These are phyloP conservation scores for Acanthamoeba healyi DNA, from an alignment of 208 protist species.

Conservation along the genomic window DNA sequence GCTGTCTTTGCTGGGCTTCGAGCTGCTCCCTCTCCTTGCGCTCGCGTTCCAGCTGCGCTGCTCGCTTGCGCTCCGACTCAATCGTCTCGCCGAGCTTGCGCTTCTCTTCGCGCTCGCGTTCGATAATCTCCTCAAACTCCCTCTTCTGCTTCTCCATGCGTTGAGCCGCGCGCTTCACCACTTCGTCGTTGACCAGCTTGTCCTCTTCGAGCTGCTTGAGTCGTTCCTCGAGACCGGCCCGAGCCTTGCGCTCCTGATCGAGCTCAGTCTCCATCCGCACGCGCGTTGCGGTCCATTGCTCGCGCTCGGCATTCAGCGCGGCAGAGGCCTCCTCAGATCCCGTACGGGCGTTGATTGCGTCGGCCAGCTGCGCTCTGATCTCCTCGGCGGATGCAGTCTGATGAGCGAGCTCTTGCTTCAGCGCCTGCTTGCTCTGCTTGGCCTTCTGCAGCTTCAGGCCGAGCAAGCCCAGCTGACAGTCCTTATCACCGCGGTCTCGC, in stretches of 20 bases:
- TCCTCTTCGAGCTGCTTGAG: neutral
- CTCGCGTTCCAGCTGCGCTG: neutral
- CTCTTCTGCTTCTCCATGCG: neutral
- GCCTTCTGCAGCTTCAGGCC: neutral
- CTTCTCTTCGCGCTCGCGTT: constrained; percentile 29
- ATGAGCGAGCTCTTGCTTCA: neutral
- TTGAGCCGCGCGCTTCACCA: no score
- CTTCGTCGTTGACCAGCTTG: no score
- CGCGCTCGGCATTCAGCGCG: neutral
- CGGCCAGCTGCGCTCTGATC: neutral
- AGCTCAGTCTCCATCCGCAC: neutral
- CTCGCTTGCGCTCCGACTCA: constrained; percentile 1
- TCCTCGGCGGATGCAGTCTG: neutral
- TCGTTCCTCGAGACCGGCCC: neutral
- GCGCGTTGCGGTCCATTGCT: neutral
- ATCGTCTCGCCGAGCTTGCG: no score
- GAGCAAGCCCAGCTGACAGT: constrained; percentile 8
- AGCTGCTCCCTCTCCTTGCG: no score
- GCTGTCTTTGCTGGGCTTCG: constrained; percentile 34
- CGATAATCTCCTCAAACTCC: neutral
- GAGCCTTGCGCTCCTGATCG: neutral
- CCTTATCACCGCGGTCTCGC: neutral
- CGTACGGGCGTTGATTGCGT: neutral
- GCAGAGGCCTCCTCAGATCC: neutral
- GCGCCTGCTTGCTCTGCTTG: constrained; percentile 1